phyloP scores from a whole-genome alignment of 2,329 filamentous ascomycete species.

The Pseudogymnoascus verrucosus region DNA sequence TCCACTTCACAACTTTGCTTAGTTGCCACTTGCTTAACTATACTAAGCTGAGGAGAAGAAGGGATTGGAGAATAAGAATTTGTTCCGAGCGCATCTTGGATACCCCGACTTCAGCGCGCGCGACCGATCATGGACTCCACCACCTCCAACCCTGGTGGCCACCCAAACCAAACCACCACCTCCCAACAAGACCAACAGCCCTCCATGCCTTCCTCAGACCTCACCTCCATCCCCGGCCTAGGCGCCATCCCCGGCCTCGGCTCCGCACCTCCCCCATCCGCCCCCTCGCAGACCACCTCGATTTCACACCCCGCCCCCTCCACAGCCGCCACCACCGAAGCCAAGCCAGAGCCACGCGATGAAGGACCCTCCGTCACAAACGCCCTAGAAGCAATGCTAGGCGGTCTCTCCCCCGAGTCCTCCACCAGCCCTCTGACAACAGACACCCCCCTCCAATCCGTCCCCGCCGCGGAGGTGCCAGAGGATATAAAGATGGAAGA shows the following conservation, averaged over 20 bases:
- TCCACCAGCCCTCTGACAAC: not conserved
- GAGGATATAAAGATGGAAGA: constrained; percentile 7
- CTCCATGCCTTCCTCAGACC: not conserved
- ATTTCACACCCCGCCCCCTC: not conserved
- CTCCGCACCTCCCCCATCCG: not conserved
- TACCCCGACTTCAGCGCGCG: not conserved
- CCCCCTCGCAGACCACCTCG: not conserved
- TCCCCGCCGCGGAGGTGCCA: not conserved
- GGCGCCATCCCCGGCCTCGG: not conserved
- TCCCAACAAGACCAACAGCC: not conserved
- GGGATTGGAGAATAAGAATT: not conserved
- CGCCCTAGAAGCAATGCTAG: constrained; percentile 10
- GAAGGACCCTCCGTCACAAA: constrained; percentile 7
- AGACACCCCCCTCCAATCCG: not conserved
- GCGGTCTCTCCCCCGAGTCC: not conserved
- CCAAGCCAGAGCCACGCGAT: not conserved
- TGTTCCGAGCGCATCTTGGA: not conserved
- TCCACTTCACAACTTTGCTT: not conserved
- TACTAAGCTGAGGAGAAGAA: not conserved
- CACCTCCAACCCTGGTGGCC: not conserved
- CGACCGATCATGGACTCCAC: not conserved
- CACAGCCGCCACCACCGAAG: not conserved
- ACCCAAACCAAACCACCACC: not conserved
- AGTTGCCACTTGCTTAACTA: too few species aligned
- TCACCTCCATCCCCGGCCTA: not conserved